Base-by-base conservation (phyloP, 2,329 filamentous ascomycete genomes). In the Aureobasidium musti region DNA sequence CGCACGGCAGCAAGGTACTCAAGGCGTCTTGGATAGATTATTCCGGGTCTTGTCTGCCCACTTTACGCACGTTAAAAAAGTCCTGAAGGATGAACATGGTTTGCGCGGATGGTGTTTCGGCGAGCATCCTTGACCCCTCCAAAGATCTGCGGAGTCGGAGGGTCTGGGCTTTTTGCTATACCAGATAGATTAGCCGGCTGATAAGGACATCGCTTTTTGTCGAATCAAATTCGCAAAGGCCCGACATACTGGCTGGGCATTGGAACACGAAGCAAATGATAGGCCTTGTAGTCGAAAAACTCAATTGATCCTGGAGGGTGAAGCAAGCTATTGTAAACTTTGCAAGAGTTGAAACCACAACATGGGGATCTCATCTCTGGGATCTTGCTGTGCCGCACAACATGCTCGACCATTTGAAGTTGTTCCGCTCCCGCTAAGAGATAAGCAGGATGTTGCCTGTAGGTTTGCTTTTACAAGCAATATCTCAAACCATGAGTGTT, bases 11-110 rank as follows among this genome's bases (percentile, higher is more conserved):
- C 30, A 26, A 53, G 10, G 11, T 17, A 17, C 4, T 14, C 19
- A 53, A 6, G n/a, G n/a, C 5, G 56, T 60, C 41, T 35, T 47
- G 56, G 13, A 47, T 63, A 63, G 14, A 63, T 63, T 63, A 50
- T 39, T 50, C 33, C 59, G 45, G 21, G 43, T 37, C 54, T 30
- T 41, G 35, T 28, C n/a, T 7, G 39, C 7, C 30, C 28, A 14
- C 10, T n/a, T 57, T 30, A 43, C 54, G 54, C 54, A 57, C 54
- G 54, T 41, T 43, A 43, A 43, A 26, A 26, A n/a, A 14, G 17
- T 43, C 4, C 26, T 14, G 37, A 43, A 43, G 37, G 54, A 57
- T 57, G 54, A 57, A 57, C 37, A 57, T 57, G 37, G 37, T 57
- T 57, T 43, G 21, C 14, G 43, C 33, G 37, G 35, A 39, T 28